A percentile compares a stretch with the other conserved stretches of the same genome.
phyloP scores from a whole-genome alignment of 2,329 filamentous ascomycete species.

The Venturia asperata region DNA sequence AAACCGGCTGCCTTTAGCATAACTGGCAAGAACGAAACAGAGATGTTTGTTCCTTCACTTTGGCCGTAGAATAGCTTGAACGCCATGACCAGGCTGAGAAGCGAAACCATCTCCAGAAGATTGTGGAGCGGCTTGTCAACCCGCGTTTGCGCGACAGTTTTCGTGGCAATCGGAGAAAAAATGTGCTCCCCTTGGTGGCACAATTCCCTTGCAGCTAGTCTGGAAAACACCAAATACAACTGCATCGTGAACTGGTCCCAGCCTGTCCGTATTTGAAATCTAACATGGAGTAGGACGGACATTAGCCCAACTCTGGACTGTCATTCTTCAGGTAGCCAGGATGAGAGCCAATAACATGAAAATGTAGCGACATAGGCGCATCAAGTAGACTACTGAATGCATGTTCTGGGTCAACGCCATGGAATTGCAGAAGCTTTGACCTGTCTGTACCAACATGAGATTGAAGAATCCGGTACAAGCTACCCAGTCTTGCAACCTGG shows the following conservation, averaged over 20 bases:
- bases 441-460: background rate
- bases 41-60: background rate
- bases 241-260: constrained; percentile 10
- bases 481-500: background rate
- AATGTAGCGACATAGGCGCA: background rate
- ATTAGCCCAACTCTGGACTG: background rate
- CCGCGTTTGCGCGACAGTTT: background rate
- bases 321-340: background rate
- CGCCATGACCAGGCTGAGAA: background rate
- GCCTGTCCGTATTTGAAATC: background rate
- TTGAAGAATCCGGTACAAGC: background rate
- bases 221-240: constrained; percentile 1
- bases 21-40: background rate
- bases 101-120: background rate
- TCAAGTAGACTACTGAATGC: background rate
- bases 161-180: background rate
- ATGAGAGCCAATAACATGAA: background rate
- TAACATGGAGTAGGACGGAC: background rate
- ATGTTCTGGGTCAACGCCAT: background rate
- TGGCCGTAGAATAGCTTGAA: background rate
- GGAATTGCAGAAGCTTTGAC: background rate
- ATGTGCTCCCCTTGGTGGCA: background rate
- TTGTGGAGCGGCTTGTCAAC: background rate
- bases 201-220: background rate
- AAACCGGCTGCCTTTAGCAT: too few relatives aligned